Evolutionary conservation across 139 green algal species (phyloP).

Genomic region (Chloropicon primus): DNA sequence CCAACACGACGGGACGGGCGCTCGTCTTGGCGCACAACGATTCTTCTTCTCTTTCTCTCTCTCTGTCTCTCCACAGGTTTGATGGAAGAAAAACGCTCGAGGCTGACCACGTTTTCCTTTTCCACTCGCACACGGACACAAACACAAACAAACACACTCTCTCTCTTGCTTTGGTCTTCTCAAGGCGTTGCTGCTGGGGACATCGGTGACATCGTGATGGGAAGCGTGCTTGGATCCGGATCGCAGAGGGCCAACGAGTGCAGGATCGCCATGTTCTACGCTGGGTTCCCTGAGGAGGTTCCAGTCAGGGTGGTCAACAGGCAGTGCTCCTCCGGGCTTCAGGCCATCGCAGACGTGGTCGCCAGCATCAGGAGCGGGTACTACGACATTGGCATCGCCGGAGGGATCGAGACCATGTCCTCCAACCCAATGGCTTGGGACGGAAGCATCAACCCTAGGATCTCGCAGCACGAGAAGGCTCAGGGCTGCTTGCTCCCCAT

Average conservation of each 20-base stretch:
- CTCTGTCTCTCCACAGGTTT: too few species aligned
- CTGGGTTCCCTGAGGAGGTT: constrained; percentile 78
- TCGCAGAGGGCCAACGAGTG: constrained; percentile 89
- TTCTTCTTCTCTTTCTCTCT: too few species aligned
- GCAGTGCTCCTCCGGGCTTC: constrained; percentile 83
- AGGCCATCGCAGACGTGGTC: constrained; percentile 88
- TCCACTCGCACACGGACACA: too few species aligned
- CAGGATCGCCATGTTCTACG: constrained; percentile 85
- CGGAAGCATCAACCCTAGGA: constrained; percentile 75
- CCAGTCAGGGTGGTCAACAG: constrained; percentile 93
- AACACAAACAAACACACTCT: too few species aligned
- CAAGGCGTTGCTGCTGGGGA: constrained; percentile 26
- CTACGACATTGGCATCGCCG: constrained; percentile 86
- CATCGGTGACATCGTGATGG: constrained; percentile 92
- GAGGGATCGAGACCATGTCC: constrained; percentile 89
- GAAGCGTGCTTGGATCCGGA: constrained; percentile 76
- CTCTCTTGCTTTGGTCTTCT: too few species aligned
- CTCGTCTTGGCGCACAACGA: too few species aligned
- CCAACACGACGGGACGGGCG: too few species aligned
- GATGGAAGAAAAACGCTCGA: too few species aligned
- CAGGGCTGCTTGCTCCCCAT: constrained; percentile 91
- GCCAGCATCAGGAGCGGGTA: constrained; percentile 88
- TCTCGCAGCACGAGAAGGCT: constrained; percentile 46
- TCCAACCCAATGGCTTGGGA: constrained; percentile 95
- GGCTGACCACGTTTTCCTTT: not conserved